Conservation (phyloP, 768 basidiomycete genomes). For the Artomyces pyxidatus region DNA sequence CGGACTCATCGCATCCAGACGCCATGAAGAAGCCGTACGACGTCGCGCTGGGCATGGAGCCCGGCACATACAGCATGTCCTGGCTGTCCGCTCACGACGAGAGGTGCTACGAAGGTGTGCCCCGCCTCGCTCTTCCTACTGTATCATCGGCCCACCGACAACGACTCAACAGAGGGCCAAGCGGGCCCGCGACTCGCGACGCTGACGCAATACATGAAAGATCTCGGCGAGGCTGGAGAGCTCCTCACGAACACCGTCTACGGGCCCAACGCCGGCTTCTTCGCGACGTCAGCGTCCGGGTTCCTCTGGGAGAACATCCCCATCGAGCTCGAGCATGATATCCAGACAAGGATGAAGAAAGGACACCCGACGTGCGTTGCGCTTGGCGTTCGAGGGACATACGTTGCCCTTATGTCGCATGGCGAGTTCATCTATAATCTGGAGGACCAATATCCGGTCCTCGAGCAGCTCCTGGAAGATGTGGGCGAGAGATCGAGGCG, state of each 20-base stretch:
- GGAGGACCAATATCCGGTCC: not conserved
- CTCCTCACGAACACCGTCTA: not conserved
- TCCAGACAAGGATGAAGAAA: not conserved
- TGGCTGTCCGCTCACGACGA: not conserved
- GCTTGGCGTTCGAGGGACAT: not conserved
- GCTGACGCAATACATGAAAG: not conserved
- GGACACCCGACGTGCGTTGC: not conserved
- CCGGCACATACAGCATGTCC: not conserved
- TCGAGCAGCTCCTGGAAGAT: not conserved
- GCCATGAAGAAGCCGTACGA: not conserved
- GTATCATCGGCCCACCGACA: not conserved
- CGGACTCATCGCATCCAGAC: not conserved
- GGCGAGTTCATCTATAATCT: not conserved
- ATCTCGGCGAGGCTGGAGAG: not conserved
- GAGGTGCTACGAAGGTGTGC: not conserved
- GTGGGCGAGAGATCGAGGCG: not conserved
- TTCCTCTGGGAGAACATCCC: not conserved
- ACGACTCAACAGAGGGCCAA: not conserved
- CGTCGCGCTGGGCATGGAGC: not conserved
- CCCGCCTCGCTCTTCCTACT: not conserved
- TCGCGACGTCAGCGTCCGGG: not conserved
- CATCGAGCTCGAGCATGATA: not conserved
- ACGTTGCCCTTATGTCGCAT: not conserved
- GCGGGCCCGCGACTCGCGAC: not conserved
- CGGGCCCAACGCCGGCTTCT: not conserved